Base-by-base conservation (phyloP, 768 basidiomycete genomes). In the Leccinum variicolor region DNA sequence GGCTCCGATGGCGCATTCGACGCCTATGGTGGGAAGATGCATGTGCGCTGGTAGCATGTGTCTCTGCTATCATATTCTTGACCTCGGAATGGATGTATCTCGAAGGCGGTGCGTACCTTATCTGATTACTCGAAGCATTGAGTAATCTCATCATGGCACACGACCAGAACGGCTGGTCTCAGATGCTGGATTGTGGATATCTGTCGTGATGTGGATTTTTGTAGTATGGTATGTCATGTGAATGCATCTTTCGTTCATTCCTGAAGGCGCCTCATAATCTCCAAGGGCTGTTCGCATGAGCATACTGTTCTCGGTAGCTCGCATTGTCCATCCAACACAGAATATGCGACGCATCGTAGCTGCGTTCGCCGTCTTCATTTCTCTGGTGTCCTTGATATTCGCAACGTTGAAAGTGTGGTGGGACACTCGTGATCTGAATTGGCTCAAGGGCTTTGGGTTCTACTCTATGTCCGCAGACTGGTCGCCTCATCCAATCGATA, bases 21-120 rank as follows among this genome's bases (percentile, higher is more conserved):
- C 54, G 66, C 6, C 45, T 63, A 19, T 60, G 65, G 60, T 69
- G 65, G 62, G 68, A 68, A 25, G 68, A 70, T n/a, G 53, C 54
- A 1, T 67, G 55, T 53, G 59, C 63, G 6, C 26, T 50, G 6
- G 21, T 64, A 39, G 65, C 58, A 29, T 53, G 50, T 25, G 8
- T 57, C 6, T 55, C 48, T 52, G 58, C 50, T 25, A 50, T 50
- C 29, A 6, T 46, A n/a, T 48, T 55, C 21, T 14, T 69, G 43
- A 33, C 17, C 19, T 28, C 53, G 1, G 57, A 55, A 21, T 67
- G 66, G 61, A 28, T 59, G 34, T 55, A 58, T 43, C 36, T 64
- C 23, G 17, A 63, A 31, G 64, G 64, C 17, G 58, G 66, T 66
- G n/a, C 29, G 61, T 63, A 50, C n/a, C 28, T 7, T 9, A 28